These are phyloP conservation scores for Stachybotrys chlorohalonatus DNA, from an alignment of 2,329 filamentous ascomycete genomes.

Conservation along the genomic window DNA sequence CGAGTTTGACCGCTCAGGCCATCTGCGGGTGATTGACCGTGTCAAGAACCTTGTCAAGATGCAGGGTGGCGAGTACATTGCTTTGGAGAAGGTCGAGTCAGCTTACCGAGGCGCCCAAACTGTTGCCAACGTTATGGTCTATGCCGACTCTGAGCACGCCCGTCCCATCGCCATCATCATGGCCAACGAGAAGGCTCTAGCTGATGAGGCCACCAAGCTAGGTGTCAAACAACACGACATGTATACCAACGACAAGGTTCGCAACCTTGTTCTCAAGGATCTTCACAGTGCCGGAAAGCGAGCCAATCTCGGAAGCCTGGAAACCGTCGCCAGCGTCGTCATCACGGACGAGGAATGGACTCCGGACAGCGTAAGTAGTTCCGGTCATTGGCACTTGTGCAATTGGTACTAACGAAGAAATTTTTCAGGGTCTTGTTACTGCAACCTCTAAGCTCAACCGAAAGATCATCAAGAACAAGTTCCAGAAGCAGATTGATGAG, in stretches of 20 bases:
- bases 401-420: conserved; percentile 9
- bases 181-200: conserved; percentile 54
- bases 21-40: conserved; percentile 82
- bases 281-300: conserved; percentile 55
- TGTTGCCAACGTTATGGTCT: conserved; percentile 80
- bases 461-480: conserved; percentile 38
- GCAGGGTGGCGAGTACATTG: conserved; percentile 91
- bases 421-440: conserved; percentile 45
- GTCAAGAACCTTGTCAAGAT: conserved; percentile 99
- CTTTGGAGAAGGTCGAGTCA: conserved; percentile 89
- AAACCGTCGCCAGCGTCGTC: conserved; percentile 68
- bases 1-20: conserved; percentile 72
- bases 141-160: conserved; percentile 64
- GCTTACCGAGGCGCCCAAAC: conserved; percentile 74
- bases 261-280: conserved; percentile 54
- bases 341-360: conserved; percentile 84
- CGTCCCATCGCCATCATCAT: conserved; percentile 77
- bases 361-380: conserved; percentile 62
- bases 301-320: conserved; percentile 59
- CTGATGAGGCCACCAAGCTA: conserved; percentile 47
- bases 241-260: conserved; percentile 57
- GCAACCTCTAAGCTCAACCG: conserved; percentile 55
- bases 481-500: conserved; percentile 41
- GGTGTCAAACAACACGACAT: conserved; percentile 61
- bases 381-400: neutral